Base-by-base conservation (phyloP, 139 green algal genomes). In the Chlamydomonas asymmetrica region DNA sequence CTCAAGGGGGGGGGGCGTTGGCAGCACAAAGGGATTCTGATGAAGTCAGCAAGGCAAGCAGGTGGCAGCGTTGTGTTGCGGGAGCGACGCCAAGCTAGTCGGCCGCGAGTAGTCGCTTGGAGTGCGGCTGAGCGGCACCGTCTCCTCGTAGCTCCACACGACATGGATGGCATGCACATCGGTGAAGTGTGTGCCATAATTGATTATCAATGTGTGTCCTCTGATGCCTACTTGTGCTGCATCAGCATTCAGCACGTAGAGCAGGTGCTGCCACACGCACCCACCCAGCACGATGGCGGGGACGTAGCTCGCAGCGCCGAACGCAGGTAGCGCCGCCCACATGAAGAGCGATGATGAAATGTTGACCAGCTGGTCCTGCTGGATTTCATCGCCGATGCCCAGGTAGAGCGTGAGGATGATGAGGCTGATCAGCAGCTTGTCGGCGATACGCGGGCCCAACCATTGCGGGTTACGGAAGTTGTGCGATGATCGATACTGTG, bases 231-330 rank as follows among this genome's bases (percentile, higher is more conserved):
- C n/a, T n/a, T n/a, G n/a, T n/a, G n/a, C n/a, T n/a, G n/a, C n/a
- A n/a, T n/a, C n/a, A n/a, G n/a, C n/a, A n/a, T n/a, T n/a, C n/a
- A n/a, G n/a, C n/a, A n/a, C n/a, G n/a, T n/a, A n/a, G n/a, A n/a
- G n/a, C n/a, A n/a, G n/a, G n/a, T n/a, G n/a, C n/a, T n/a, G n/a
- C 35, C 45, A 27, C 48, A 48, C 31, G 7, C 1, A 65, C 82
- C 76, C 61, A 86, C 82, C 85, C 25, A 97, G 72, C 0, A 95
- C 85, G 16, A 97, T 80, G 22, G 84, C 78, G 2, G 92, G 92
- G 27, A 96, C 82, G 80, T 95, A 97, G 45, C 82, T 66, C 2
- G 87, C 82, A 10, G 92, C 91, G 20, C 84, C 86, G 77, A 90
- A 95, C 25, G 86, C 86, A 23, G 91, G 86, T 66, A 95, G 75